Base-by-base conservation (phyloP, 768 basidiomycete genomes). In the Russula virescens region DNA sequence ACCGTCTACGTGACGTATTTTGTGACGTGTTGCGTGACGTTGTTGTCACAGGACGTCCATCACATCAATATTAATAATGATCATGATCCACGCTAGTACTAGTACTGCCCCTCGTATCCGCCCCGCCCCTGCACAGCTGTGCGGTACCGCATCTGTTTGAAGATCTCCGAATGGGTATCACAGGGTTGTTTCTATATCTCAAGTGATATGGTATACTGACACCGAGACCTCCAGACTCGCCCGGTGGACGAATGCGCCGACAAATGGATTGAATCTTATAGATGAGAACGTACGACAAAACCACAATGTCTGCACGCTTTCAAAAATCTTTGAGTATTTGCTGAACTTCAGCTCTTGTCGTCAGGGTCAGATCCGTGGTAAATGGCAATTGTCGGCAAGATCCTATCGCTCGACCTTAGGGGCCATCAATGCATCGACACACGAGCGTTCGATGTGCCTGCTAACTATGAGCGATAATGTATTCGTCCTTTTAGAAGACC, bases 221-320 rank as follows among this genome's bases (percentile, higher is more conserved):
- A 16, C 3, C 14, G 25, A 28, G 3, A 25, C 8, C 42, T 2
- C 7, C 26, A 91, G 89, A 50, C 75, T 92, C 56, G 90, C 88
- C 47, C 81, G 90, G 66, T 91, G 89, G 90, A 81, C 86, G 31
- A 90, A 91, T 73, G 87, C 89, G n/a, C 89, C 90, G 4, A 79
- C 84, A 13, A 80, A 82, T 58, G 88, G 88, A 31, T 73, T 91
- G 23, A 81, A 85, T 55, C 79, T 87, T 53, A 85, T 91, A 40
- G 75, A 78, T 63, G 81, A 88, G 48, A 91, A 91, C 66, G 85
- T 92, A 49, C 62, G 77, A 2, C 76, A 79, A 42, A 91, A 91
- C 66, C 88, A 91, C 71, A 84, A 87, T 71, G 89, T 75, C 67
- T 65, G 80, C 73, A 47, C 58, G 25, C 55, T 64, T 64, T 68